Evolutionary conservation across 768 basidiomycete species (phyloP).

Genomic region (Lactarius pseudohatsudake): DNA sequence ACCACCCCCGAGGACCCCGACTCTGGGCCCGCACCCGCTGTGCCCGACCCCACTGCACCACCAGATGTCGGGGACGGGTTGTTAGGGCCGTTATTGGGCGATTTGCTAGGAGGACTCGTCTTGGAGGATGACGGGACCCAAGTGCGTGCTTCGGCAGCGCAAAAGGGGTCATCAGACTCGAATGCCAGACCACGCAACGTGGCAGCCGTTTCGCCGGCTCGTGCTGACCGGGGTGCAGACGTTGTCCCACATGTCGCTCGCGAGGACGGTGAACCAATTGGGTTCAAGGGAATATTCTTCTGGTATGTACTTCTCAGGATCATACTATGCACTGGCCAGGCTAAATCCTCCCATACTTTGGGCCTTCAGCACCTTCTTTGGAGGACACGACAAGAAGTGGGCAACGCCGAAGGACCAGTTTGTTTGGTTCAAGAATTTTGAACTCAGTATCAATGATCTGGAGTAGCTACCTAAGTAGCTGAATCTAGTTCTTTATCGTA

Average conservation of each 20-base stretch:
- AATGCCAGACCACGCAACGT: no score
- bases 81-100: constrained; percentile 2
- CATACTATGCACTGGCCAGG: neutral
- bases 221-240: neutral
- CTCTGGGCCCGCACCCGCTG: constrained; percentile 31
- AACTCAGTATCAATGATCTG: constrained; percentile 38
- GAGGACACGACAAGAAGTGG: constrained; percentile 64
- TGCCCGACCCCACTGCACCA: neutral
- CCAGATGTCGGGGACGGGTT: constrained; percentile 5
- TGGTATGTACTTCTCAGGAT: constrained; percentile 44
- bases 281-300: constrained; percentile 64
- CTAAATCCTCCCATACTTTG: neutral
- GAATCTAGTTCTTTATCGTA: neutral
- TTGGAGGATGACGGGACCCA: neutral
- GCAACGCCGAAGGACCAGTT: constrained; percentile 76
- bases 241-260: neutral
- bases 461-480: neutral
- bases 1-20: neutral
- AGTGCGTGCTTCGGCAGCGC: neutral
- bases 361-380: constrained; percentile 65
- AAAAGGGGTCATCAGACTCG: neutral
- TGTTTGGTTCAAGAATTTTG: constrained; percentile 73
- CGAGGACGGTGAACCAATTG: constrained; percentile 32
- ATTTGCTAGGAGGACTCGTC: neutral
- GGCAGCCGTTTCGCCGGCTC: neutral